Percentiles rank a stretch among this genome's conserved stretches.
These are phyloP conservation scores for Apium graveolens DNA, from an alignment of 129 eudicot species.

Conservation along the genomic window DNA sequence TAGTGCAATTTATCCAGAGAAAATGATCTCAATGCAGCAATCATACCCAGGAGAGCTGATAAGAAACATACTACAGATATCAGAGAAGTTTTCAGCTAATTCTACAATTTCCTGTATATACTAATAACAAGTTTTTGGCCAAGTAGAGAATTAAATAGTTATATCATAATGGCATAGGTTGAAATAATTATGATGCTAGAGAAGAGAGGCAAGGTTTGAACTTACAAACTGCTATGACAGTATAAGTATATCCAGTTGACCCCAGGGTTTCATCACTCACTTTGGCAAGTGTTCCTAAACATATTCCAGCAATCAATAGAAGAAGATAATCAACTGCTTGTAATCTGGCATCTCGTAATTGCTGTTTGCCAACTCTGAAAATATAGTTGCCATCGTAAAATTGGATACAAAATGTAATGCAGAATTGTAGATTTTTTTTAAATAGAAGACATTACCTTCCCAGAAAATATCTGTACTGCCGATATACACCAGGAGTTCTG, in stretches of 20 bases:
- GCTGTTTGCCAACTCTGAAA: constrained; percentile 75
- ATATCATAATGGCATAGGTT: not conserved
- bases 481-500: constrained; percentile 36
- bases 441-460: constrained; percentile 50
- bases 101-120: not conserved
- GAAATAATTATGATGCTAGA: not conserved
- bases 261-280: constrained; percentile 88
- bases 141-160: not conserved
- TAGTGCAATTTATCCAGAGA: constrained; percentile 77
- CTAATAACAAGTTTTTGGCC: no score
- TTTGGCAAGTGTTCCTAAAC: constrained; percentile 91
- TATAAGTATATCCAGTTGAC: constrained; percentile 70
- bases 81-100: not conserved
- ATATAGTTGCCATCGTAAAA: not conserved
- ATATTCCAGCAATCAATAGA: constrained; percentile 76
- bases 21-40: constrained; percentile 89
- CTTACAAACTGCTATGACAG: constrained; percentile 96
- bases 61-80: not conserved
- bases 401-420: not conserved
- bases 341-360: constrained; percentile 77
- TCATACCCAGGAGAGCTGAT: constrained; percentile 82
- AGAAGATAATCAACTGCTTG: constrained; percentile 89
- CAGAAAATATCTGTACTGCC: constrained; percentile 67
- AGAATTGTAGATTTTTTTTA: not conserved
- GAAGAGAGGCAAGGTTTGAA: constrained; percentile 14